Evolutionary conservation across 495 filamentous ascomycete species (phyloP), one percentile per base, ranked within the genome.

Genomic region (Barbatosphaeria neglecta): DNA sequence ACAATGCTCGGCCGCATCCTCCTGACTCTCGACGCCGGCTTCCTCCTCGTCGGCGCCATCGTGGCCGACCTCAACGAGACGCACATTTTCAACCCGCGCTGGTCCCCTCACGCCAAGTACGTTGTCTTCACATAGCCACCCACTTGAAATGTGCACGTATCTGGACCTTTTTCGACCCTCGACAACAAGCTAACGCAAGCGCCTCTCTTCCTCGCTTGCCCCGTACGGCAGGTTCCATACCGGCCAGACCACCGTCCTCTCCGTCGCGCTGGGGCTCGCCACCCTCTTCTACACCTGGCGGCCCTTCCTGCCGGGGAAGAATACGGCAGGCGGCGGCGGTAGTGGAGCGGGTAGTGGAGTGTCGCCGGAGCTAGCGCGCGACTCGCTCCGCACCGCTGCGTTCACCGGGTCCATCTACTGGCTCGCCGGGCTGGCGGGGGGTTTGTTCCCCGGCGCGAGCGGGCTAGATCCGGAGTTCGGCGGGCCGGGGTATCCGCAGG

Each of bases 381-480:
- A 72, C 23, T 60, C 58, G 16, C 31, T 72, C 4, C 45, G 52
- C 22, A 58, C 53, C 1, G 71, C 69, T 15, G 64, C 63, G 2
- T 58, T 75, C 37, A 48, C 68, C 0, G 75, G 68, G 0, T 70
- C 62, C 31, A 51, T 78, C 15, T 78, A 78, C 57, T 77, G 72
- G 68, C 42, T 74, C 9, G 67, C 69, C 8, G 70, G 66, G 3
- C 38, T 78, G 11, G 62, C 61, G 24, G 64, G 63, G 4, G 66
- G 74, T 27, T 50, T 75, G 1, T 75, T 68, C 44, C 75, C 75
- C 0, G 70, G 67, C n/a, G 63, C 64, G 8, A 57, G 62, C 55
- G 71, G 65, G 0, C 53, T 72, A 0, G 75, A 80, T 49, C 75
- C 76, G 0, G 75, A 80, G 54, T 78, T 78, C 55, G 66, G 63